Evolutionary conservation across 768 basidiomycete genomes (phyloP).

Genomic region (Boletus coccyginus): DNA sequence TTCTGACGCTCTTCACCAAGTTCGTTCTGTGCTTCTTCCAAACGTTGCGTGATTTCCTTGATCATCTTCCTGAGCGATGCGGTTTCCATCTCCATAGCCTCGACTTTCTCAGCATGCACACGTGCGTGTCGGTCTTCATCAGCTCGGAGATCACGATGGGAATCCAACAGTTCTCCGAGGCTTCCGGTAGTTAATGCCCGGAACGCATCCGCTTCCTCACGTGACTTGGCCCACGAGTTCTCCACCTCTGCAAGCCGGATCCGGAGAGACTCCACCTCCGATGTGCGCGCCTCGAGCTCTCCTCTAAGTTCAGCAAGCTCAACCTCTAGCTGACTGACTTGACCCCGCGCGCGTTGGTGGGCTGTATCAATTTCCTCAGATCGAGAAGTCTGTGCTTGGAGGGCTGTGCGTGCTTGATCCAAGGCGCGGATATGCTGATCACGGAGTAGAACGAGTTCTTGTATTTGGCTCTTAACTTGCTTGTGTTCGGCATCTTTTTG

Average conservation of each 20-base stretch:
- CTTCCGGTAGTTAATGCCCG: conserved; percentile 82
- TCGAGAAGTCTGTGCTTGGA: conserved; percentile 72
- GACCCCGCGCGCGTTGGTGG: conserved; percentile 66
- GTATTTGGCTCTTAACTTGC: conserved; percentile 61
- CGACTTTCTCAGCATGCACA: conserved; percentile 79
- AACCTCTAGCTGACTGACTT: conserved; percentile 65
- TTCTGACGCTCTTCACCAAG: conserved; percentile 67
- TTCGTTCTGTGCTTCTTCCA: conserved; percentile 66
- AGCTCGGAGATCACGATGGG: conserved; percentile 78
- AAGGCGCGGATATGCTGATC: conserved; percentile 87
- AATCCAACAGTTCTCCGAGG: conserved; percentile 83
- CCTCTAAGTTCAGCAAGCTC: conserved; percentile 77
- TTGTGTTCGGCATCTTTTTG: conserved; percentile 79
- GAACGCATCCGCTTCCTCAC: conserved; percentile 91
- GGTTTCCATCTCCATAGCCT: conserved; percentile 76
- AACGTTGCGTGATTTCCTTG: conserved; percentile 68
- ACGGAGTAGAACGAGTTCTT: conserved; percentile 64
- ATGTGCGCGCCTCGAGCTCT: conserved; percentile 73
- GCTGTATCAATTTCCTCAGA: conserved; percentile 77
- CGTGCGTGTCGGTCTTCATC: conserved; percentile 78
- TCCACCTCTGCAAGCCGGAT: conserved; percentile 74
- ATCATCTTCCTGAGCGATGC: conserved; percentile 76
- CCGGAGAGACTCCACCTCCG: conserved; percentile 71
- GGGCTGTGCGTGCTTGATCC: conserved; percentile 78
- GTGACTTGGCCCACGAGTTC: conserved; percentile 87